Evolutionary conservation across 768 basidiomycete genomes (phyloP), one percentile per base, ranked within the genome.

Genomic region (Boletus reticuloceps): DNA sequence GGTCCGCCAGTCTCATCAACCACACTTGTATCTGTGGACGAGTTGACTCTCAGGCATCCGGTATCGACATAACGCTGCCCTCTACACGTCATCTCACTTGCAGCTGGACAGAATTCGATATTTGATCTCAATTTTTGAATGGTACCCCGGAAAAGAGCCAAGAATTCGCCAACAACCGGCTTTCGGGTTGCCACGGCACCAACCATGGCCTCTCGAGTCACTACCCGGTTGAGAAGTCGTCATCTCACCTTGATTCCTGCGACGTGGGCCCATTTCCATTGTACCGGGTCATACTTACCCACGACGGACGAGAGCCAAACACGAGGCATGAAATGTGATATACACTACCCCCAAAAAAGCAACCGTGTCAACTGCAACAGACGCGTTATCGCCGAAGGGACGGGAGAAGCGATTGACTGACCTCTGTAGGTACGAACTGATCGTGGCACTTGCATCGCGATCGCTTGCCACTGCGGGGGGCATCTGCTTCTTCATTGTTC

Each of bases 361-460:
- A 53, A 19, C 11, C 8, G 45, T 50, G 34, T 37, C 46, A 51
- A 9, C 29, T 36, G 27, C 29, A 19, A 51, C 36, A 22, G 51
- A 46, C 63, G 25, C 51, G 20, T 36, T 65, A 64, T 64, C 63
- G 53, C 63, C 63, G 63, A 61, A 40, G n/a, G 19, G 10, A 48
- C 46, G 49, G 20, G 42, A 46, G 54, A 45, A 46, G 63, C 50
- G 62, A 60, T 53, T 51, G 58, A 53, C 54, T 56, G 45, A 42
- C 62, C 58, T n/a, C 40, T 48, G 54, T 38, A 22, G 44, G 45
- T 9, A 27, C 6, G 47, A 37, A 36, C 38, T 55, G 52, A 60
- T 60, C 58, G 41, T 14, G 29, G 36, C 29, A 29, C 29, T 29
- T 29, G 9, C 34, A 45, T 37, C 38, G 29, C 45, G 41, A 58